phyloP scores from a whole-genome alignment of 2,329 filamentous ascomycete genomes.

The Harringtonia aguacate region DNA sequence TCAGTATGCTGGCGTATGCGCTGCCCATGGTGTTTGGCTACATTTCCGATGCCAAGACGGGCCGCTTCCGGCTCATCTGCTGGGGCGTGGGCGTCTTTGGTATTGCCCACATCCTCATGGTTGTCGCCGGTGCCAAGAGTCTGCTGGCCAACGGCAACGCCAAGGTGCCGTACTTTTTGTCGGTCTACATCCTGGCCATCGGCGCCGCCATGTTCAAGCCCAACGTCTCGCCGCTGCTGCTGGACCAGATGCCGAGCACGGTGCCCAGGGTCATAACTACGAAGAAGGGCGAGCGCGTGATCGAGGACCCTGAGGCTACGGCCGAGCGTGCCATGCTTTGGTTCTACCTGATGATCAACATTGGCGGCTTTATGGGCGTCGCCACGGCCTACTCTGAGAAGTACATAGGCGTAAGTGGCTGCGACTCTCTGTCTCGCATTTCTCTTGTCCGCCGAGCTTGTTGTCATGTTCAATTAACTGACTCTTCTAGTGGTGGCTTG shows the following conservation, averaged over 20 bases:
- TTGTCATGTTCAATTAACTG: background rate
- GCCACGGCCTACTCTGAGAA: slow-evolving; percentile 63
- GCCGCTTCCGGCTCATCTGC: slow-evolving; percentile 63
- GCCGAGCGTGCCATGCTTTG: slow-evolving; percentile 59
- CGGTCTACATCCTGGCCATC: slow-evolving; percentile 40
- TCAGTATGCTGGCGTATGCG: slow-evolving; percentile 45
- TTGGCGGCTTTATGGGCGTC: slow-evolving; percentile 54
- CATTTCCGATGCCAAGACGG: slow-evolving; percentile 57
- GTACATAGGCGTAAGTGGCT: slow-evolving; percentile 49
- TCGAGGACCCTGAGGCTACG: slow-evolving; percentile 59
- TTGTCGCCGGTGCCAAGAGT: slow-evolving; percentile 42
- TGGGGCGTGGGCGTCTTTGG: slow-evolving; percentile 58
- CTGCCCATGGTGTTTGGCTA: slow-evolving; percentile 44
- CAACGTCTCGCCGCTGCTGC: slow-evolving; percentile 63
- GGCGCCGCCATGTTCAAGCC: slow-evolving; percentile 76
- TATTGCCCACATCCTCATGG: slow-evolving; percentile 57
- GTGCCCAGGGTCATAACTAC: slow-evolving; percentile 45
- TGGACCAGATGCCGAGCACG: slow-evolving; percentile 55
- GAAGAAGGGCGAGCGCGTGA: slow-evolving; percentile 51
- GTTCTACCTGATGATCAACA: slow-evolving; percentile 56
- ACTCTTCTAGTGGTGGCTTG: slow-evolving; percentile 38
- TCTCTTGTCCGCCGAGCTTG: slow-evolving; percentile 19
- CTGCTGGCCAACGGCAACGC: slow-evolving; percentile 32
- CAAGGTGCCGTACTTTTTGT: slow-evolving; percentile 49
- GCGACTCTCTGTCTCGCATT: too few relatives aligned